These are phyloP conservation scores for Gentiana straminea DNA, from an alignment of 257 asterid species.

Conservation along the genomic window DNA sequence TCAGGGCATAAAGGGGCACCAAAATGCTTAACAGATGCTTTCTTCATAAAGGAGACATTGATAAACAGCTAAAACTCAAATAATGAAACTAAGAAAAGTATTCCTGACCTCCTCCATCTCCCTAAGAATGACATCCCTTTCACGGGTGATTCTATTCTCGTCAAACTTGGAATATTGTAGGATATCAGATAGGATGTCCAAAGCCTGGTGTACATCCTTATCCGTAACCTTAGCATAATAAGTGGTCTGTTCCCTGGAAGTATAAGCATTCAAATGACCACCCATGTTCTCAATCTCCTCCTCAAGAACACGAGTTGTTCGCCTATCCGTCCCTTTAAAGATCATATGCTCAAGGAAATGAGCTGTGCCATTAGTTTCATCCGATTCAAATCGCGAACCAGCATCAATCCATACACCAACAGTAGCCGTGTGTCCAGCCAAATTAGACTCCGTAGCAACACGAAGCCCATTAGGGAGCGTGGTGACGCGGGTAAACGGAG, in stretches of 20 bases:
- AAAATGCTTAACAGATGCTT: neutral
- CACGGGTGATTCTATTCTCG: slow-evolving; percentile 50
- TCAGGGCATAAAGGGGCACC: too few species aligned
- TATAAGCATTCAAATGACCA: slow-evolving; percentile 91
- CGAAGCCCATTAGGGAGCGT: slow-evolving; percentile 85
- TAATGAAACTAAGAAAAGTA: too few species aligned
- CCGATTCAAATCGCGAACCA: slow-evolving; percentile 85
- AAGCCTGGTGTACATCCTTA: slow-evolving; percentile 49
- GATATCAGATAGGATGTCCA: slow-evolving; percentile 76
- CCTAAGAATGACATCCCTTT: slow-evolving; percentile 83
- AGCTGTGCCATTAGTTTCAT: slow-evolving; percentile 76
- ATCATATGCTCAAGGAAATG: slow-evolving; percentile 97
- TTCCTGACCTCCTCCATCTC: slow-evolving; percentile 87
- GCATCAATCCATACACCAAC: slow-evolving; percentile 95
- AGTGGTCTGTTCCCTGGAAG: slow-evolving; percentile 89
- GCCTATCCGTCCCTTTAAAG: slow-evolving; percentile 79
- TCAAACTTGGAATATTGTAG: slow-evolving; percentile 77
- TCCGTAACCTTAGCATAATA: slow-evolving; percentile 76
- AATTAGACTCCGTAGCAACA: slow-evolving; percentile 75
- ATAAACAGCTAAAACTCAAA: too few species aligned
- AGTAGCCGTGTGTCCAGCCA: slow-evolving; percentile 58
- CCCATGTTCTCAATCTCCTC: slow-evolving; percentile 99
- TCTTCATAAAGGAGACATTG: neutral
- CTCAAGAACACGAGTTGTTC: slow-evolving; percentile 60
- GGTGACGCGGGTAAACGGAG: slow-evolving; percentile 69